Percentiles rank a stretch among this genome's conserved stretches.
These are phyloP conservation scores for Saccharum officinarum DNA, from an alignment of 176 grass and related monocot genomes.

Conservation along the genomic window DNA sequence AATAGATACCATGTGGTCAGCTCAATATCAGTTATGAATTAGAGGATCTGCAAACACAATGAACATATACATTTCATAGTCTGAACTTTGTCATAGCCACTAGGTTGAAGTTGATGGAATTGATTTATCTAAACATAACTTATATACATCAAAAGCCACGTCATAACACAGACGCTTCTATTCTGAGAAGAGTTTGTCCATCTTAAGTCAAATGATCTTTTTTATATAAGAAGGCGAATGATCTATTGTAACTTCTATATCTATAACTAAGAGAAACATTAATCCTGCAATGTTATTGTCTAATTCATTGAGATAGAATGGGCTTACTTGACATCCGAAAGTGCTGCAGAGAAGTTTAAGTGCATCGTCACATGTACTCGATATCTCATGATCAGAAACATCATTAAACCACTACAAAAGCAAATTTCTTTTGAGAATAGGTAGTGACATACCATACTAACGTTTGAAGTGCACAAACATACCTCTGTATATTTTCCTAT, in stretches of 20 bases:
- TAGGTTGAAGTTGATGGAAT: background rate
- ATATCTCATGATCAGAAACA: conserved; percentile 79
- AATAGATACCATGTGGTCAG: conserved; percentile 6
- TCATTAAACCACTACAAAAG: conserved; percentile 97
- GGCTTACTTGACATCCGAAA: conserved; percentile 74
- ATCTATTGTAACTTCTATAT: background rate
- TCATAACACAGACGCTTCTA: background rate
- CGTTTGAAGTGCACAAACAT: conserved; percentile 6
- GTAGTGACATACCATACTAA: conserved; percentile 11
- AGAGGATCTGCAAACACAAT: background rate
- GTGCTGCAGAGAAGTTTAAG: conserved; percentile 65
- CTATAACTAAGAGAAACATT: background rate
- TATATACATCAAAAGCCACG: conserved; percentile 9
- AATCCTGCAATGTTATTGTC: background rate
- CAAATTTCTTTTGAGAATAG: conserved; percentile 24
- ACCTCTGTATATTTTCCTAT: conserved; percentile 97
- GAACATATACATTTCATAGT: conserved; percentile 14
- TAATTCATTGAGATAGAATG: conserved; percentile 15
- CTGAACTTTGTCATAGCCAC: background rate
- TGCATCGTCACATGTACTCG: conserved; percentile 86
- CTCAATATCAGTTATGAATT: background rate
- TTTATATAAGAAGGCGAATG: background rate
- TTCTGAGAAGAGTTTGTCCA: conserved; percentile 17
- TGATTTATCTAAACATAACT: background rate
- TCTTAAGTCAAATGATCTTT: background rate